Conservation (phyloP, 148 eudicot species). For the Vaccinium myrtillus region DNA sequence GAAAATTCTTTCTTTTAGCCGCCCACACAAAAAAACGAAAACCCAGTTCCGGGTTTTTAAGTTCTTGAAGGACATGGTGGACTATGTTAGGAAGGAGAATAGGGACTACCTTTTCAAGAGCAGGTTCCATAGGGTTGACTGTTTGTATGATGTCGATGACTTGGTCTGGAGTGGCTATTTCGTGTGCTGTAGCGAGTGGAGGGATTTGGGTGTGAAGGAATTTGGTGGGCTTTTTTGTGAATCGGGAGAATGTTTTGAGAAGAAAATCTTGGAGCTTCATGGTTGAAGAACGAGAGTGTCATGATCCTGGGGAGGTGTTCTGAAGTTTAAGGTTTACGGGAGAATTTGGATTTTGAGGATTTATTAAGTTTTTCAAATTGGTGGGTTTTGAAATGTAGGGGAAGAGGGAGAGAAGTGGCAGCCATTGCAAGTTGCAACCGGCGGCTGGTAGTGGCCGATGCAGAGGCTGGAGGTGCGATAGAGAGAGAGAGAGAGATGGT, state of each 20-base stretch:
- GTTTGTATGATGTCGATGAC: constrained; percentile 34
- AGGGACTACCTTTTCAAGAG: constrained; percentile 36
- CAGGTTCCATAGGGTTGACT: constrained; percentile 40
- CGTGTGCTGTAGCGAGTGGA: constrained; percentile 11
- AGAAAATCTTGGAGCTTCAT: constrained; percentile 25
- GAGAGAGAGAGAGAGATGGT: neutral
- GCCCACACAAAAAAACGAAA: constrained; percentile 84
- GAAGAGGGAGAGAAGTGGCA: neutral
- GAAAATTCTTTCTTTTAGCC: constrained; percentile 21
- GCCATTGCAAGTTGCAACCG: neutral
- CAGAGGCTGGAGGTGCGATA: neutral
- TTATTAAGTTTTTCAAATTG: neutral
- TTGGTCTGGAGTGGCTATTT: constrained; percentile 26
- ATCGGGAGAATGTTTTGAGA: constrained; percentile 18
- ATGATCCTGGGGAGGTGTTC: neutral
- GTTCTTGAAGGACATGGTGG: constrained; percentile 36
- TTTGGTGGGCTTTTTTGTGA: neutral
- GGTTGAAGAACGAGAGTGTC: neutral
- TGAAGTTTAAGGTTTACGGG: neutral
- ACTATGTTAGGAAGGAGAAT: constrained; percentile 30
- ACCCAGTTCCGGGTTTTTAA: constrained; percentile 31
- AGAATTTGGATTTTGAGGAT: neutral
- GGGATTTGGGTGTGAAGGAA: neutral
- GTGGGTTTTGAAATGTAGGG: neutral
- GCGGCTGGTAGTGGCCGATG: neutral